These are phyloP conservation scores for Fibroporia radiculosa DNA, from an alignment of 768 basidiomycete species.

Conservation along the genomic window DNA sequence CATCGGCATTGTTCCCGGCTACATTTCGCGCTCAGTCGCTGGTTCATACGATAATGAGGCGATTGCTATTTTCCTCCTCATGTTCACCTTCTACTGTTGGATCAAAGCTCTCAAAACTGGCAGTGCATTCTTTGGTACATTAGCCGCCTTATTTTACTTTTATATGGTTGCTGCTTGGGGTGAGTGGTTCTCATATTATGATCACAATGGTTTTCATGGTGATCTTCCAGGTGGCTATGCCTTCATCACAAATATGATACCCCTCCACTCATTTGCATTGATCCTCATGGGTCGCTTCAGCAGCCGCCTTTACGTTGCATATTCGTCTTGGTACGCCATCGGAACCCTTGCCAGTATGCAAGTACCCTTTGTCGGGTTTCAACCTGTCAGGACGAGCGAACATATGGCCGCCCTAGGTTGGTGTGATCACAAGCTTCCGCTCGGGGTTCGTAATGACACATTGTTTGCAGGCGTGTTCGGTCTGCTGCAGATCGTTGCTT, in stretches of 20 bases:
- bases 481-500: constrained; percentile 91
- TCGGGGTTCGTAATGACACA: too few relatives aligned
- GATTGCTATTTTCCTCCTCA: constrained; percentile 98
- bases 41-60: constrained; percentile 99
- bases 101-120: constrained; percentile 94
- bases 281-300: constrained; percentile 95
- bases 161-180: constrained; percentile 99
- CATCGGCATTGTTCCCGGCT: constrained; percentile 96
- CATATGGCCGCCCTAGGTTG: constrained; percentile 97
- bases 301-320: constrained; percentile 86
- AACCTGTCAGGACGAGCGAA: constrained; percentile 94
- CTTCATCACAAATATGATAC: constrained; percentile 99
- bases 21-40: constrained; percentile 98
- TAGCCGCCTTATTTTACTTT: constrained; percentile 95
- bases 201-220: neutral
- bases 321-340: constrained; percentile 96
- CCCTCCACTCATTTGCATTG: constrained; percentile 89
- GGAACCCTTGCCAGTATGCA: constrained; percentile 98
- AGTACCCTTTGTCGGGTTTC: constrained; percentile 98
- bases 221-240: constrained; percentile 76
- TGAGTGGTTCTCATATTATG: constrained; percentile 23
- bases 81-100: constrained; percentile 98
- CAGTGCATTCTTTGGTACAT: constrained; percentile 83
- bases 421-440: too few relatives aligned
- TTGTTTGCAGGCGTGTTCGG: constrained; percentile 76